Evolutionary conservation across 1,139 yeast species (phyloP), one percentile per base, ranked within the genome.

Genomic region (Yamadazyma mexicana): DNA sequence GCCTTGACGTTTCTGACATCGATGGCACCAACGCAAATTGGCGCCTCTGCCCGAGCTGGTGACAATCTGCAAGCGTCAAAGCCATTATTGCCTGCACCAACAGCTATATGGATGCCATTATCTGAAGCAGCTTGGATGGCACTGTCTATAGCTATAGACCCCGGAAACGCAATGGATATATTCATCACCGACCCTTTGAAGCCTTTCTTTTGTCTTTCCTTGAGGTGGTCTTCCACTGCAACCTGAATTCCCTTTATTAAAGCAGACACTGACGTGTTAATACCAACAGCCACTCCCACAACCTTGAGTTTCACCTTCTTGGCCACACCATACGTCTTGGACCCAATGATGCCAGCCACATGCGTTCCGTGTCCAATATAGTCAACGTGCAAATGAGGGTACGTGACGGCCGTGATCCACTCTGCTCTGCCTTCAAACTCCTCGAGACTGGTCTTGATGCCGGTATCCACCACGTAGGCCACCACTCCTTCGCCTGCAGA

Each of bases 331-430:
- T 82, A 85, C 44, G 77, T 68, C 47, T 74, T 71, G 17, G 92
- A 83, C 28, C 82, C 94, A 56, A 85, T 83, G 37, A 88, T 83
- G 65, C 94, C 95, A 18, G 92, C 91, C 73, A 91, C 84, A 60
- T 86, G 95, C 42, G 94, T 84, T 47, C 94, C 95, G 69, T 92
- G 98, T 40, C 98, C 98, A 61, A 91, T 91, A 40, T 95, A 95
- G 62, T 92, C 98, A 37, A 69, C 61, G 56, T 91, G 95, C 35
- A 73, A 75, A 59, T 91, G 96, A 51, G 88, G 92, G 33, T 66
- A 58, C 40, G 97, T 96, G 50, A 92, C 75, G 34, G 98, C 89
- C 55, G 83, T 78, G 55, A 98, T 98, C 97, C 97, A 91, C 35
- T 55, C 59, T 47, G 98, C 98, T 66, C 98, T 85, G 46, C 96